Evolutionary conservation across 106 monocot genomes (phyloP).

Genomic region (Apostasia shenzhenica): DNA sequence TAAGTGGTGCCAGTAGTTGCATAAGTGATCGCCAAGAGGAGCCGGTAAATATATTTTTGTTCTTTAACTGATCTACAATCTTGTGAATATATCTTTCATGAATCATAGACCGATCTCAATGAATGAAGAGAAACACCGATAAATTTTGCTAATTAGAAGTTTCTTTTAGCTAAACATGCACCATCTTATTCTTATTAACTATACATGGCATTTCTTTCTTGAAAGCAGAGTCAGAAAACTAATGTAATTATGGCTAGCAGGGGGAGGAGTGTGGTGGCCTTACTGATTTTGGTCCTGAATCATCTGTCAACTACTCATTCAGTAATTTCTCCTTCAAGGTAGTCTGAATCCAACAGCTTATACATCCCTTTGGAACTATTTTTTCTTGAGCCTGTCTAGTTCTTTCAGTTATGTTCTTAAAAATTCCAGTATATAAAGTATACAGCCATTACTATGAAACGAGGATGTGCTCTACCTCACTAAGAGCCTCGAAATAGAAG

Average conservation of each 20-base stretch:
- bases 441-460: too few relatives aligned
- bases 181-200: too few relatives aligned
- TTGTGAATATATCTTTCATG: too few relatives aligned
- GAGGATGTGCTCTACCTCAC: too few relatives aligned
- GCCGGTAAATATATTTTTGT: conserved; percentile 23
- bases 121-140: too few relatives aligned
- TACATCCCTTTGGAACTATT: too few relatives aligned
- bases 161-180: too few relatives aligned
- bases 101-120: too few relatives aligned
- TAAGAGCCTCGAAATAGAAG: too few relatives aligned
- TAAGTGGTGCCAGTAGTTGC: conserved; percentile 82
- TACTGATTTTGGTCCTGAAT: conserved; percentile 57
- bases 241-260: conserved; percentile 27
- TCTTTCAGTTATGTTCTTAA: background rate
- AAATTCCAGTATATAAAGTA: background rate
- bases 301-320: conserved; percentile 81
- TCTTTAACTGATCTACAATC: too few relatives aligned
- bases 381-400: too few relatives aligned
- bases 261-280: conserved; percentile 62
- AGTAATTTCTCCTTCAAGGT: conserved; percentile 99
- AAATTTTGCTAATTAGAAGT: too few relatives aligned
- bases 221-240: background rate
- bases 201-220: background rate
- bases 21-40: conserved; percentile 85
- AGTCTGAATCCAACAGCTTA: conserved; percentile 2